Evolutionary conservation across 768 basidiomycete species (phyloP).

Genomic region (Pleurotus djamor): DNA sequence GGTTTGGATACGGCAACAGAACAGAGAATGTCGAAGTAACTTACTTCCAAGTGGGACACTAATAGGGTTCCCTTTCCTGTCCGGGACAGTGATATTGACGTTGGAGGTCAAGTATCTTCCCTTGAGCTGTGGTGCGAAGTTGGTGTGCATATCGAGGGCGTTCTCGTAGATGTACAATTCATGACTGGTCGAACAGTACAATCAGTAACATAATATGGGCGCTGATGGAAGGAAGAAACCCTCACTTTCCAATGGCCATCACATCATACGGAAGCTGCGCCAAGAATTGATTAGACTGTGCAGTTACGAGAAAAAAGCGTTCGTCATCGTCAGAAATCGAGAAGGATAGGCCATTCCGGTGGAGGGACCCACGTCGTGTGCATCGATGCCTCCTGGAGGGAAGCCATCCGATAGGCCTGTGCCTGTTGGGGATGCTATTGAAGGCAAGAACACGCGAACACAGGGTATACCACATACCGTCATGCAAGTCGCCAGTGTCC

Average conservation of each 20-base stretch:
- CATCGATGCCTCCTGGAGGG: constrained; percentile 68
- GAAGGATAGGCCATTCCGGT: background rate
- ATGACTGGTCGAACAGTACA: constrained; percentile 43
- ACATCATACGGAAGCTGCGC: constrained; percentile 60
- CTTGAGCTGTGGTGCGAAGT: constrained; percentile 62
- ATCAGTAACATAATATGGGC: background rate
- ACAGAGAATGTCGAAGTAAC: background rate
- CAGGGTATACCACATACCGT: constrained; percentile 36
- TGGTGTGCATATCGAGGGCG: constrained; percentile 68
- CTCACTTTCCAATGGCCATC: constrained; percentile 82
- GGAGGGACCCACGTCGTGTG: constrained; percentile 53
- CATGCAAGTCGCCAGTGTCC: constrained; percentile 79
- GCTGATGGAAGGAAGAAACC: background rate
- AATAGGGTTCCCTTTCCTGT: constrained; percentile 32
- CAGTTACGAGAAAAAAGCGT: background rate
- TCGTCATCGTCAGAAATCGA: background rate
- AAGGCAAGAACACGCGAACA: background rate
- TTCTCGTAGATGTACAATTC: constrained; percentile 76
- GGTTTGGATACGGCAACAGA: background rate
- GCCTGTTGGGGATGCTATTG: constrained; percentile 30
- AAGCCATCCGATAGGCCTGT: constrained; percentile 80
- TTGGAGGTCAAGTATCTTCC: constrained; percentile 84
- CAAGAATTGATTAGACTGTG: background rate
- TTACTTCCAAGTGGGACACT: constrained; percentile 36
- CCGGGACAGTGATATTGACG: constrained; percentile 74